phyloP scores from a whole-genome alignment of 805 yeast genomes.

The Lipomyces chichibuensis region DNA sequence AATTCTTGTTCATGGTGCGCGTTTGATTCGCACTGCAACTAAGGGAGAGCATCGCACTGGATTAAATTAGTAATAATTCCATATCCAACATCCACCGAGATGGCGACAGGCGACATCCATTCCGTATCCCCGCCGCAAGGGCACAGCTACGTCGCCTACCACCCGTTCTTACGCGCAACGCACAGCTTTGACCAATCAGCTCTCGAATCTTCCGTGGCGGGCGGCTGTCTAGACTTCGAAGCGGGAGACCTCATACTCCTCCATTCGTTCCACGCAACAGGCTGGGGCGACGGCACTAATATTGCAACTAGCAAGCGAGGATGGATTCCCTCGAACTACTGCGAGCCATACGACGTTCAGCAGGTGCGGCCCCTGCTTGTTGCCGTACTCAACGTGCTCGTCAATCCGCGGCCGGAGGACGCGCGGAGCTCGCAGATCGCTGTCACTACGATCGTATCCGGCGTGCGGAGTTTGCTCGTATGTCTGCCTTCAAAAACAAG shows the following conservation, averaged over 20 bases:
- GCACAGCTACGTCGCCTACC: constrained; percentile 12
- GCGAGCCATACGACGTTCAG: constrained; percentile 45
- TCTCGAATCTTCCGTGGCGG: neutral
- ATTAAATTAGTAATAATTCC: neutral
- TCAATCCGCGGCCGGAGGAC: constrained; percentile 38
- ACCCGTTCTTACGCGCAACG: constrained; percentile 24
- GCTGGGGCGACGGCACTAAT: constrained; percentile 51
- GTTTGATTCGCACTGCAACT: neutral
- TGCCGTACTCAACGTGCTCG: constrained; percentile 44
- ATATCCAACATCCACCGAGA: neutral
- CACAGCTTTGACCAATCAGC: constrained; percentile 17
- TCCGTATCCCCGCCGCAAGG: neutral
- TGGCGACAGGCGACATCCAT: neutral
- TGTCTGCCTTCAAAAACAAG: neutral
- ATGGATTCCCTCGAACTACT: constrained; percentile 51
- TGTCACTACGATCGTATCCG: constrained; percentile 46
- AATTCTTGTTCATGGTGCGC: neutral
- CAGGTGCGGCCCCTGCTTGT: constrained; percentile 45
- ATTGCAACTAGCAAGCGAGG: constrained; percentile 46
- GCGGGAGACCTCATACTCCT: constrained; percentile 46
- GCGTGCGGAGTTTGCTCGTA: constrained; percentile 45
- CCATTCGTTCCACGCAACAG: constrained; percentile 48
- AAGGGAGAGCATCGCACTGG: neutral
- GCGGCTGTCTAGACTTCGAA: constrained; percentile 33
- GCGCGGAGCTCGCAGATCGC: constrained; percentile 43